Conservation (phyloP, 352 stramenopile species). For the Globisporangium polare region DNA sequence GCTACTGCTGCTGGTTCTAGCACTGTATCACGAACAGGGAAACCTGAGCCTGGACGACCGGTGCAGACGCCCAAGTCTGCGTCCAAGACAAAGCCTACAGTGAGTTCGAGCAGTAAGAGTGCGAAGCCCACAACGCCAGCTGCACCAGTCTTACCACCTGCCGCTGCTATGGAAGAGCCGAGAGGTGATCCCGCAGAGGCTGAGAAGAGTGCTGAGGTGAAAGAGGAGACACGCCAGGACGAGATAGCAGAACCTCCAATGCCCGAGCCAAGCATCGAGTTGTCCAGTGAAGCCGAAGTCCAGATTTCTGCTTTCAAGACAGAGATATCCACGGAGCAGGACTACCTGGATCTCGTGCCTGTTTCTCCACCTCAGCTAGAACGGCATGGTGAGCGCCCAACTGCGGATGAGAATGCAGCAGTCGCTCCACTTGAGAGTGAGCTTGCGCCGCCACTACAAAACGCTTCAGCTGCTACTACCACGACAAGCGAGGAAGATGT, state of each 20-base stretch:
- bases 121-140: not conserved
- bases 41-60: slow-evolving; percentile 1
- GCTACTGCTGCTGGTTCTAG: not conserved
- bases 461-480: not conserved
- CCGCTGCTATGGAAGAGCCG: not conserved
- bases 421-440: not conserved
- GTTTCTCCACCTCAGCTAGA: not conserved
- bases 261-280: not conserved
- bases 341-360: not conserved
- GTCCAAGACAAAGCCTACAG: slow-evolving; percentile 1
- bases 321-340: not conserved
- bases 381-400: not conserved
- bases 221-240: not conserved
- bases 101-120: not conserved
- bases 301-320: not conserved
- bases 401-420: not conserved
- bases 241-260: not conserved
- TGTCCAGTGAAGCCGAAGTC: not conserved
- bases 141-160: not conserved
- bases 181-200: not conserved
- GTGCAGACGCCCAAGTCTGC: slow-evolving; percentile 4
- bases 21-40: not conserved
- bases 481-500: not conserved
- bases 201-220: not conserved
- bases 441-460: not conserved